A percentile compares a stretch with the other conserved stretches of the same genome.
Evolutionary conservation across 306 rosid species (phyloP).

Genomic region (Cicer chorassanicum): DNA sequence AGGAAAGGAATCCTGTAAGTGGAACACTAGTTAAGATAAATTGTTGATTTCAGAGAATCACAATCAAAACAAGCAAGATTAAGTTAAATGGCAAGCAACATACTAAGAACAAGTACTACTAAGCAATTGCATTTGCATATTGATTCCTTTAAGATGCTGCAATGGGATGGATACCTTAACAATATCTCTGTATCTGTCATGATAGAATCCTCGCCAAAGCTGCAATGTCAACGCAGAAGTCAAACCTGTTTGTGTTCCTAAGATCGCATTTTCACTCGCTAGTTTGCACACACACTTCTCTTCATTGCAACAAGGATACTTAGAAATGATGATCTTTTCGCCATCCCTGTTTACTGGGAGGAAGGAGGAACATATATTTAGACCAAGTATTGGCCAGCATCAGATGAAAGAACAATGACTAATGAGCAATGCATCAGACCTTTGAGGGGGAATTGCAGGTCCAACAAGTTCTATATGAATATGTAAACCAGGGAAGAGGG

Average conservation of each 20-base stretch:
- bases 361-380: conserved; percentile 40
- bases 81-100: conserved; percentile 19
- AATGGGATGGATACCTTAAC: conserved; percentile 52
- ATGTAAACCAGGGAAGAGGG: conserved; percentile 70
- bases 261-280: conserved; percentile 46
- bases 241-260: conserved; percentile 32
- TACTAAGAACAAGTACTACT: conserved; percentile 14
- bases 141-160: conserved; percentile 11
- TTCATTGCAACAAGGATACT: conserved; percentile 62
- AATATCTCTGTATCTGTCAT: conserved; percentile 73
- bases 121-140: not conserved
- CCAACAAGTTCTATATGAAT: conserved; percentile 80
- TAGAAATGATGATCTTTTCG: conserved; percentile 60
- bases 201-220: conserved; percentile 81
- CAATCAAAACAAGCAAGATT: conserved; percentile 28
- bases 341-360: conserved; percentile 70
- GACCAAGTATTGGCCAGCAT: conserved; percentile 32
- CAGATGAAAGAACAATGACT: conserved; percentile 30
- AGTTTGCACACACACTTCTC: conserved; percentile 70
- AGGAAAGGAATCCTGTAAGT: conserved; percentile 66
- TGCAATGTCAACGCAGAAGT: conserved; percentile 61
- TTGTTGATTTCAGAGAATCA: conserved; percentile 15
- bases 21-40: conserved; percentile 26
- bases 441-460: conserved; percentile 74
- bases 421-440: conserved; percentile 56